Conservation (phyloP, 139 green algal species). For the Tetradesmus lagerheimii region DNA sequence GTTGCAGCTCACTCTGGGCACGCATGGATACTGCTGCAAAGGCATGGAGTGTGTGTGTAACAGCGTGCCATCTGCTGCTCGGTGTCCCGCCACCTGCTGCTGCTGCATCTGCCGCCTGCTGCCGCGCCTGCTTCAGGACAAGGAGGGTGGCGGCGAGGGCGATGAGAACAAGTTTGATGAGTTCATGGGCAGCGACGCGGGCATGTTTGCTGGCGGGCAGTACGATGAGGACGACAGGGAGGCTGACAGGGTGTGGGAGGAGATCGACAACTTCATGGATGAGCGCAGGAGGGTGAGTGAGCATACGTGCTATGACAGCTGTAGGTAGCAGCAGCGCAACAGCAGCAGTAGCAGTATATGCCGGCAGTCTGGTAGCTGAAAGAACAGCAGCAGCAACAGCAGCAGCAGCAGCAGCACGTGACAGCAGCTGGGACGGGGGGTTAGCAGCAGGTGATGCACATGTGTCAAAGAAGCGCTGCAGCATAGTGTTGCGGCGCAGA, state of each 20-base stretch:
- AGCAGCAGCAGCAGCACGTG: neutral
- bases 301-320: no score
- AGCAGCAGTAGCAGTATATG: neutral
- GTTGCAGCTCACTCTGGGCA: no score
- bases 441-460: no score
- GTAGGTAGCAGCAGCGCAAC: neutral
- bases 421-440: neutral
- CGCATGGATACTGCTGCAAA: no score
- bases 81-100: no score
- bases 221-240: slow-evolving; percentile 94
- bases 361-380: neutral
- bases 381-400: slow-evolving; percentile 5
- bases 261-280: slow-evolving; percentile 95
- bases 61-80: no score
- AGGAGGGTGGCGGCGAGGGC: slow-evolving; percentile 36
- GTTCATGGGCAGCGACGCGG: slow-evolving; percentile 97
- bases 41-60: no score
- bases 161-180: slow-evolving; percentile 89
- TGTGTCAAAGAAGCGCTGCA: no score
- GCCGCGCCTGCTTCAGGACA: neutral
- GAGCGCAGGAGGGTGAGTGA: slow-evolving; percentile 77
- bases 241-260: slow-evolving; percentile 96
- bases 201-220: slow-evolving; percentile 79
- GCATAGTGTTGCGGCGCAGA: neutral
- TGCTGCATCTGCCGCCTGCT: neutral